Base-by-base conservation (phyloP, 345 rosid species). In the Populus alba region DNA sequence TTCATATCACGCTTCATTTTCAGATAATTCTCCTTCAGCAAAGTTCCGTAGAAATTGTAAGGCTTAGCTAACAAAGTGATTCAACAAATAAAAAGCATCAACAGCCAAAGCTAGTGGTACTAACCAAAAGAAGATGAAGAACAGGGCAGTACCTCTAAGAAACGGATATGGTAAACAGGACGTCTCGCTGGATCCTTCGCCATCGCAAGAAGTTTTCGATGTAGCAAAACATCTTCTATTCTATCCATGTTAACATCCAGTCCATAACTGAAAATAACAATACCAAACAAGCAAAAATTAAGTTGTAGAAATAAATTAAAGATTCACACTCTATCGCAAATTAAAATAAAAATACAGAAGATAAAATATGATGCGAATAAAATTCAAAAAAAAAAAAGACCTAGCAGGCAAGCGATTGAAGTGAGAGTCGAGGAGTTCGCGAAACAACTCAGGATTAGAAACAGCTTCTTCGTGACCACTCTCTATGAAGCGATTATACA, bases 321-420 rank as follows among this genome's bases (percentile, higher is more conserved):
- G 37, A 25, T 18, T 59, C 63, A 59, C 63, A 23, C 51, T 41
- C 45, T 13, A 45, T 45, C 51, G 51, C 51, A 45, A 45, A 39
- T 39, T 39, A 6, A 39, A 39, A 41, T 41, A 3, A 59, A 12
- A n/a, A 11, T 9, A 10, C 63, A 59, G 63, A 57, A n/a, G 29
- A 55, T n/a, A 12, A 55, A 59, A 59, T 22, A 59, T 59, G 29
- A 23, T n/a, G 29, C 3, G 29, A 22, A 22, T 0, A 77, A n/a
- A 27, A 51, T 49, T 20, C 2, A 72, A 72, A 70, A 23, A 53
- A 17, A 35, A 22, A 41, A 41, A 22, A 66, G 38, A 92, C 97
- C 97, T 92, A 35, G 88, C 53, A 75, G 97, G 92, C 81, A 92
- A 86, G 59, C 97, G 89, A 81, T 80, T 78, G 86, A 92, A 90